A percentile compares a stretch with the other conserved stretches of the same genome.
phyloP scores from a whole-genome alignment of 768 basidiomycete species.

The Podaxis sp. region DNA sequence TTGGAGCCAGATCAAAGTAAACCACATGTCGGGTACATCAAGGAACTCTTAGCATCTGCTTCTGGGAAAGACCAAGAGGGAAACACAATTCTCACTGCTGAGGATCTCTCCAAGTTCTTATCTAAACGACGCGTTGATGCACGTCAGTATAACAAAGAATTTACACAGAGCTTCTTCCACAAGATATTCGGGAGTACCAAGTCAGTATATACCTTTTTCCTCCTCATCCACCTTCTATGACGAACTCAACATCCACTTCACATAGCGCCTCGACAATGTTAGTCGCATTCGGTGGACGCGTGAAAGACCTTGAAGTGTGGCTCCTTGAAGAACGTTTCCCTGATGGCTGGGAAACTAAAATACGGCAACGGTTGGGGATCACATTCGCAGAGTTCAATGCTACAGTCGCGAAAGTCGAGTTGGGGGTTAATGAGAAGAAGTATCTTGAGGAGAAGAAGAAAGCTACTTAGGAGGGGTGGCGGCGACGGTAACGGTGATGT shows the following conservation, averaged over 20 bases:
- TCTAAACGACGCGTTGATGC: conserved; percentile 64
- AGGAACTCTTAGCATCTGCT: conserved; percentile 56
- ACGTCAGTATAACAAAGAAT: conserved; percentile 54
- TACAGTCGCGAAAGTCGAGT: conserved; percentile 36
- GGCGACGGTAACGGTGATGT: not conserved
- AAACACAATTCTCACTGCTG: conserved; percentile 46
- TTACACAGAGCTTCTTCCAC: conserved; percentile 48
- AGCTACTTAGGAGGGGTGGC: not conserved
- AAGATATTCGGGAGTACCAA: conserved; percentile 67
- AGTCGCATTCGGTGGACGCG: conserved; percentile 47
- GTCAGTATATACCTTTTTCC: conserved; percentile 36
- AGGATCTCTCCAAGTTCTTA: conserved; percentile 57
- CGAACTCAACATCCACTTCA: not conserved
- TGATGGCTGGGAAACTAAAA: conserved; percentile 60
- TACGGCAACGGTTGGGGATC: conserved; percentile 48
- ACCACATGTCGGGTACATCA: conserved; percentile 48
- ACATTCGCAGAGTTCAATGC: conserved; percentile 53
- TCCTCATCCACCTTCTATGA: not conserved
- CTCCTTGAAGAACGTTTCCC: conserved; percentile 65
- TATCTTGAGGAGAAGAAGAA: conserved; percentile 18
- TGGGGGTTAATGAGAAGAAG: conserved; percentile 31
- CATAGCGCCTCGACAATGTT: conserved; percentile 61
- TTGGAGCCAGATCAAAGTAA: conserved; percentile 50
- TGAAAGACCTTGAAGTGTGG: conserved; percentile 47
- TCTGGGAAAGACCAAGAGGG: conserved; percentile 57